Conservation (phyloP, 768 basidiomycete genomes). For the Amanita rubescens region DNA sequence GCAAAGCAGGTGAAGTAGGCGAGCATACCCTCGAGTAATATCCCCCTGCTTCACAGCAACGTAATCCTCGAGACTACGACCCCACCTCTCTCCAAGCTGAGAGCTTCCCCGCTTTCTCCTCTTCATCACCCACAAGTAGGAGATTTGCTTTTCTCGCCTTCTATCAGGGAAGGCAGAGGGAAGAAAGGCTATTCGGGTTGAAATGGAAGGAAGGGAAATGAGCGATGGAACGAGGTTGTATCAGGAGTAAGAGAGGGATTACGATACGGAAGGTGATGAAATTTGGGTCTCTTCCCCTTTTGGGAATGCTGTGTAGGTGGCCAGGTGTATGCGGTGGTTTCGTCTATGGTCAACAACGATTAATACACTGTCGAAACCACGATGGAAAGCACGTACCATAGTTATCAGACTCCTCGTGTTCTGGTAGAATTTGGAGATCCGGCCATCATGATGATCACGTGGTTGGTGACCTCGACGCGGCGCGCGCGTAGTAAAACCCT, state of each 20-base stretch:
- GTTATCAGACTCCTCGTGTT: constrained; percentile 37
- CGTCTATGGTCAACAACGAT: constrained; percentile 22
- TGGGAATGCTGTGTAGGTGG: constrained; percentile 31
- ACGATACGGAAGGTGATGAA: constrained; percentile 19
- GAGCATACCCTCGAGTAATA: constrained; percentile 60
- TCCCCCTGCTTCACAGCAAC: constrained; percentile 60
- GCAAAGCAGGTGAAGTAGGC: neutral
- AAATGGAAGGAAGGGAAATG: constrained; percentile 73
- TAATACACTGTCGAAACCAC: neutral
- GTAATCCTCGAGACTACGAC: constrained; percentile 30
- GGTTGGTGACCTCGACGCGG: too few species aligned
- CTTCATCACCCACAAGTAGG: constrained; percentile 66
- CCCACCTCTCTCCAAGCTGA: constrained; percentile 76
- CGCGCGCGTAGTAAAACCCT: too few species aligned
- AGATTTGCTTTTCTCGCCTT: constrained; percentile 40
- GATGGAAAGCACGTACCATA: neutral
- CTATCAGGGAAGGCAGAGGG: constrained; percentile 33
- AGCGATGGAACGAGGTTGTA: constrained; percentile 45
- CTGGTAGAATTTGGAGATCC: constrained; percentile 64
- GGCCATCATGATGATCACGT: too few species aligned
- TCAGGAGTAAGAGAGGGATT: constrained; percentile 6
- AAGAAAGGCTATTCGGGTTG: constrained; percentile 50
- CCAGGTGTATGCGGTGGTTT: constrained; percentile 53
- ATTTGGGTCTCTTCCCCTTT: neutral
- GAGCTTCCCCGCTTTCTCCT: constrained; percentile 58